Conservation (phyloP, 2,329 filamentous ascomycete species). For the Albophoma yamanashiensis region DNA sequence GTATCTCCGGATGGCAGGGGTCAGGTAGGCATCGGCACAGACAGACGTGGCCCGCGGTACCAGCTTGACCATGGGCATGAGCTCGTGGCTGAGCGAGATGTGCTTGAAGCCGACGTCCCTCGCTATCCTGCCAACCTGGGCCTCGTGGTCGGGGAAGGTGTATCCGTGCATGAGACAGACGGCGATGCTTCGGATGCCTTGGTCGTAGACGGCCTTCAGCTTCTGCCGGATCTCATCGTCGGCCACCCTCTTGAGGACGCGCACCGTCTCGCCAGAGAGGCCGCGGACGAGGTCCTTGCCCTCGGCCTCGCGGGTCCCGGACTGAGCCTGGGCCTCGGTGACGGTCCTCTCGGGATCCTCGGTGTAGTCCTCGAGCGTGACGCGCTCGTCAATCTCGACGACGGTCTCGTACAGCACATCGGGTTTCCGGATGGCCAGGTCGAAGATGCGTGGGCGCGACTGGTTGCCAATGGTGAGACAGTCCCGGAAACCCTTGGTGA, state of each 20-base stretch:
- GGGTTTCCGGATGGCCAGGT: slow-evolving; percentile 57
- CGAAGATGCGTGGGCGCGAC: slow-evolving; percentile 61
- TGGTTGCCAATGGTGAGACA: slow-evolving; percentile 65
- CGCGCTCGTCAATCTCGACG: slow-evolving; percentile 63
- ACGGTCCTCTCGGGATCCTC: slow-evolving; percentile 43
- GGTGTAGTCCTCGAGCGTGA: slow-evolving; percentile 63
- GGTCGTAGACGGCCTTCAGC: slow-evolving; percentile 48
- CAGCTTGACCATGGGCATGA: slow-evolving; percentile 31
- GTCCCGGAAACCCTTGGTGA: slow-evolving; percentile 64
- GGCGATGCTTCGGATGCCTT: slow-evolving; percentile 40
- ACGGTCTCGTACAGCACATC: slow-evolving; percentile 60
- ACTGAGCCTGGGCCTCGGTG: slow-evolving; percentile 3
- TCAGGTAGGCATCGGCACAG: slow-evolving; percentile 31
- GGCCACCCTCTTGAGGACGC: slow-evolving; percentile 51
- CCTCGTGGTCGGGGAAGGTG: slow-evolving; percentile 45
- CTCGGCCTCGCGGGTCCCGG: slow-evolving; percentile 25
- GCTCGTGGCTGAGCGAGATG: slow-evolving; percentile 24
- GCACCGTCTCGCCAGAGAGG: slow-evolving; percentile 57
- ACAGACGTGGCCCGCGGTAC: slow-evolving; percentile 31
- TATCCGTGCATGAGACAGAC: slow-evolving; percentile 70
- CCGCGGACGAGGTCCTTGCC: slow-evolving; percentile 53
- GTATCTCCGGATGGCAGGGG: slow-evolving; percentile 25
- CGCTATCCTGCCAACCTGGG: slow-evolving; percentile 23
- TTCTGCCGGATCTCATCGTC: slow-evolving; percentile 41
- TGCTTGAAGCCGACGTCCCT: slow-evolving; percentile 27